These are phyloP conservation scores for Blyttiomyces sp. DNA, from an alignment of 371 early-diverging fungal species.

Conservation along the genomic window DNA sequence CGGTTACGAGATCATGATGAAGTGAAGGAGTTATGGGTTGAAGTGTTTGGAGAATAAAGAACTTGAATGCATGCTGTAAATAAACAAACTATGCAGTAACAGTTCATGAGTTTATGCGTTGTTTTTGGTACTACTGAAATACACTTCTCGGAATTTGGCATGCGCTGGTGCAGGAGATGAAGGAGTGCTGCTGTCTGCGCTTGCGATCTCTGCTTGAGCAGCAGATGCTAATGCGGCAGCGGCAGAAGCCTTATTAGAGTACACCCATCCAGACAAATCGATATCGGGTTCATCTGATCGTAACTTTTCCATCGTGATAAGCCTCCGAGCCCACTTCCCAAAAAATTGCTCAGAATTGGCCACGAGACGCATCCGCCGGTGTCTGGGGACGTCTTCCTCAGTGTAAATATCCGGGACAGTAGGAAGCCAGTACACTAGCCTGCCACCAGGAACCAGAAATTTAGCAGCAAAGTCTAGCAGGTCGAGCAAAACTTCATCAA, in stretches of 20 bases:
- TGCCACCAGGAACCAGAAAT: constrained; percentile 76
- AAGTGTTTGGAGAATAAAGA: constrained; percentile 1
- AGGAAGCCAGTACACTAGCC: constrained; percentile 95
- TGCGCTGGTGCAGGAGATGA: too few species aligned
- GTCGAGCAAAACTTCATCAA: constrained; percentile 85
- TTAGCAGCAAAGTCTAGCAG: constrained; percentile 80
- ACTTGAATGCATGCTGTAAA: too few species aligned
- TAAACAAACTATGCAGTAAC: too few species aligned
- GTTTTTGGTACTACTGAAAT: too few species aligned
- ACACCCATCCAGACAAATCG: constrained; percentile 8
- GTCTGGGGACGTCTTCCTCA: constrained; percentile 76
- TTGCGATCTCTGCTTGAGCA: too few species aligned
- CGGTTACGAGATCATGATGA: background rate
- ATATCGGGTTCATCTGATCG: constrained; percentile 14
- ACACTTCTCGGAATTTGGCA: constrained; percentile 7
- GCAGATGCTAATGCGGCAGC: background rate
- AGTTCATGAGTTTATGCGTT: too few species aligned
- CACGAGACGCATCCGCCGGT: constrained; percentile 74
- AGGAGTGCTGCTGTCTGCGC: too few species aligned
- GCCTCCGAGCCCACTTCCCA: constrained; percentile 88
- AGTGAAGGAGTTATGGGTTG: constrained; percentile 19
- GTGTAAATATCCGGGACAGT: constrained; percentile 83
- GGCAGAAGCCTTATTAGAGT: background rate
- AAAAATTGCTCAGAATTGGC: constrained; percentile 91
- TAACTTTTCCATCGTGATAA: constrained; percentile 91